phyloP scores from a whole-genome alignment of 768 basidiomycete genomes.

The Kockovaella imperatae region DNA sequence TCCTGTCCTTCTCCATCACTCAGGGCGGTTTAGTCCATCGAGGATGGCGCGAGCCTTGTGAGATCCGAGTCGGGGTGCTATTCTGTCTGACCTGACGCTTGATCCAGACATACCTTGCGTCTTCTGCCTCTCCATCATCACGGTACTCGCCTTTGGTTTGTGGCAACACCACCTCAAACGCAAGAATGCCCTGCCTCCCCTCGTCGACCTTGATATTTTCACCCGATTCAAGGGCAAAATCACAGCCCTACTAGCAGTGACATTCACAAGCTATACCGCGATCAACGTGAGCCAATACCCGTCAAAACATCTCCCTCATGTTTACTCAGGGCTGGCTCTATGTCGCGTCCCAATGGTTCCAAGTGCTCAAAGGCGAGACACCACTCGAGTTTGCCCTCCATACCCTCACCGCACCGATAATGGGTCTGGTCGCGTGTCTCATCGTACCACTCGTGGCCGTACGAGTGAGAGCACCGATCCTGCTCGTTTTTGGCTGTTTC shows the following conservation, averaged over 20 bases:
- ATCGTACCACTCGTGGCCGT: slow-evolving; percentile 7
- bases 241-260: neutral
- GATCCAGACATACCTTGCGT: slow-evolving; percentile 59
- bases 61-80: slow-evolving; percentile 20
- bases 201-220: slow-evolving; percentile 23
- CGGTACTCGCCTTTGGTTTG: slow-evolving; percentile 53
- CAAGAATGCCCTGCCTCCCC: slow-evolving; percentile 16
- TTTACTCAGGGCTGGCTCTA: slow-evolving; percentile 12
- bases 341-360: slow-evolving; percentile 23
- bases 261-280: neutral
- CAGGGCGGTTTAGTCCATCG: slow-evolving; percentile 54
- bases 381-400: slow-evolving; percentile 14
- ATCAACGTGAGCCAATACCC: neutral
- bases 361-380: slow-evolving; percentile 17
- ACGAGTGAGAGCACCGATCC: slow-evolving; percentile 8
- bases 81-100: slow-evolving; percentile 6
- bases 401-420: slow-evolving; percentile 13
- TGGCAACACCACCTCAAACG: slow-evolving; percentile 61
- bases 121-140: slow-evolving; percentile 56
- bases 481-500: slow-evolving; percentile 14
- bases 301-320: neutral
- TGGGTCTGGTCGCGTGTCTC: slow-evolving; percentile 11
- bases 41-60: slow-evolving; percentile 56
- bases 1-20: slow-evolving; percentile 63
- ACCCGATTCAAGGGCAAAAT: slow-evolving; percentile 14